A percentile compares a stretch with the other conserved stretches of the same genome.
Conservation (phyloP, 1,139 yeast species). For the Pichia sp. region DNA sequence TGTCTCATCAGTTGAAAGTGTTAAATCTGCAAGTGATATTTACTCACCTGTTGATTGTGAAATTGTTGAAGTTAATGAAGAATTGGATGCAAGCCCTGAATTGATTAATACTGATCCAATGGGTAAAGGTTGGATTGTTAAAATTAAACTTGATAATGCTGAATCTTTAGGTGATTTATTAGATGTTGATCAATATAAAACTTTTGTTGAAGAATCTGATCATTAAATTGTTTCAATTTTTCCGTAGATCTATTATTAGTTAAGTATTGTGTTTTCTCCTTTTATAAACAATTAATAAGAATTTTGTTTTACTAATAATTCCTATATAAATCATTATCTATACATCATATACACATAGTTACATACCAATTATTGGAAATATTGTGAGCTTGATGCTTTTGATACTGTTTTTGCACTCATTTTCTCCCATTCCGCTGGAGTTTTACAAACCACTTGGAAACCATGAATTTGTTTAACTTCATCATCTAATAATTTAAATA, state of each 20-base stretch:
- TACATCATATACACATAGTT: background rate
- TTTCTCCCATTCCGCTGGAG: constrained; percentile 51
- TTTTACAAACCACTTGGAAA: constrained; percentile 76
- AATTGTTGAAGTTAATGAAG: constrained; percentile 63
- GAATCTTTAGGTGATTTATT: constrained; percentile 34
- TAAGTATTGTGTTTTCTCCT: background rate
- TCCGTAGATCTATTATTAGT: background rate
- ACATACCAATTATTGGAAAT: background rate
- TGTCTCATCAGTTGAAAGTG: constrained; percentile 90
- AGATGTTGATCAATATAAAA: constrained; percentile 57
- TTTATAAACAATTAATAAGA: background rate
- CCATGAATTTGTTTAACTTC: constrained; percentile 71
- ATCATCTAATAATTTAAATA: constrained; percentile 57
- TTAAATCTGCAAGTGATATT: constrained; percentile 89
- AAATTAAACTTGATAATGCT: constrained; percentile 44
- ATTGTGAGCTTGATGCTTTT: constrained; percentile 5
- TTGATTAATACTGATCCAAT: constrained; percentile 82
- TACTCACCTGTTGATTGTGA: constrained; percentile 84
- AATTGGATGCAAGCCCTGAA: constrained; percentile 64
- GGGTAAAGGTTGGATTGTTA: constrained; percentile 92
- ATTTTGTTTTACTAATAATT: background rate
- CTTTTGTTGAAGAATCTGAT: constrained; percentile 45
- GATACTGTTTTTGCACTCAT: background rate
- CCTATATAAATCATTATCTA: background rate
- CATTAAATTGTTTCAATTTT: constrained; percentile 12